phyloP scores from a whole-genome alignment of 2,329 filamentous ascomycete genomes.

The Xylariaceae sp. region DNA sequence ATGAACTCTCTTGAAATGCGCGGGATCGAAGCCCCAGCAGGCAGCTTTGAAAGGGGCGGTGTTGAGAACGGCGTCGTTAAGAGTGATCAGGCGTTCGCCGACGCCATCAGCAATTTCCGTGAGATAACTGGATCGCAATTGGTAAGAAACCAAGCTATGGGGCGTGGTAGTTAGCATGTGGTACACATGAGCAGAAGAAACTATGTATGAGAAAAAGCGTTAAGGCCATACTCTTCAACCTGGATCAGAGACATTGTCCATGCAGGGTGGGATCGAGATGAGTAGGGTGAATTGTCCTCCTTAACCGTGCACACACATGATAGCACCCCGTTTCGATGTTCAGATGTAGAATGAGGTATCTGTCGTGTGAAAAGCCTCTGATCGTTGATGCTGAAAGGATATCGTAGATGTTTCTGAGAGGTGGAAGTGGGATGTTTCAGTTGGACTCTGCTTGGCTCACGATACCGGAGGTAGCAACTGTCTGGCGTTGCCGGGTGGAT shows the following conservation, averaged over 20 bases:
- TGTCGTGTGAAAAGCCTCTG: not conserved
- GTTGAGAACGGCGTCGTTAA: slow-evolving; percentile 74
- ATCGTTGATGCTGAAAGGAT: not conserved
- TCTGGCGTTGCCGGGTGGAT: too few relatives aligned
- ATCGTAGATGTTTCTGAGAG: not conserved
- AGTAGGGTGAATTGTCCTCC: not conserved
- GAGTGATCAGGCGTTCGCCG: slow-evolving; percentile 74
- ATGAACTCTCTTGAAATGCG: slow-evolving; percentile 75
- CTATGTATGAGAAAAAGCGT: not conserved
- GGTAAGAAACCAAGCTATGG: slow-evolving; percentile 70
- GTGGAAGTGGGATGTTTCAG: not conserved
- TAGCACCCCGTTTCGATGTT: not conserved
- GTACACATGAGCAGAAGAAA: not conserved
- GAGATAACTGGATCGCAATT: slow-evolving; percentile 74
- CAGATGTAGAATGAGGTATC: not conserved
- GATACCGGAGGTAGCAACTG: too few relatives aligned
- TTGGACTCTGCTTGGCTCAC: not conserved
- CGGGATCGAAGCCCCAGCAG: slow-evolving; percentile 69
- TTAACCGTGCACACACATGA: slow-evolving; percentile 2
- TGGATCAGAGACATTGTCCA: slow-evolving; percentile 29
- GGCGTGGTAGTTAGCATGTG: slow-evolving; percentile 14
- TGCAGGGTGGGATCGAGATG: not conserved
- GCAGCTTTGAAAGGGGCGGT: slow-evolving; percentile 76
- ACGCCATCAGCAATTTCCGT: slow-evolving; percentile 77
- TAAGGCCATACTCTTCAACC: slow-evolving; percentile 27